phyloP scores from a whole-genome alignment of 139 green algal genomes.

The Spirogloea muscicola region DNA sequence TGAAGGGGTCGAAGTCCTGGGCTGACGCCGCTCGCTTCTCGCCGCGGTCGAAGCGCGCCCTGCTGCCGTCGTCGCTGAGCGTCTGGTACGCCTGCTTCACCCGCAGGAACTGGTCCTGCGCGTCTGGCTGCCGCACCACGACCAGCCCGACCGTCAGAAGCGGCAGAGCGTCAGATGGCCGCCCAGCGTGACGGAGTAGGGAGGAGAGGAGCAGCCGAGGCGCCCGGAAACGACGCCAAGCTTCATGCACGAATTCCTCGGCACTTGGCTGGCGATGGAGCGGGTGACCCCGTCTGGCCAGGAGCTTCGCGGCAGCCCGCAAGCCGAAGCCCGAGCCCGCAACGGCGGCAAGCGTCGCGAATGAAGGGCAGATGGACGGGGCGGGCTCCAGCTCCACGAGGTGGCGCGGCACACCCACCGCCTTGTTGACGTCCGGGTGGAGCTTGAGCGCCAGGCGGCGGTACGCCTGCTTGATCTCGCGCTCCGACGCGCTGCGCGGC shows the following conservation, averaged over 20 bases:
- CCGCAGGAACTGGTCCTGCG: constrained; percentile 25
- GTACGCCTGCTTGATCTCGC: constrained; percentile 94
- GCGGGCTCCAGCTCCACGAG: constrained; percentile 77
- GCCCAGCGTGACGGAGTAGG: neutral
- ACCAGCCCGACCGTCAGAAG: constrained; percentile 53
- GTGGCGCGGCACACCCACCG: constrained; percentile 78
- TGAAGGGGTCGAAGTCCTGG: constrained; percentile 20
- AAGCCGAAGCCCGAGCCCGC: too few relatives aligned
- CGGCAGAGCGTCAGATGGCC: neutral
- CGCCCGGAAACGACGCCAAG: neutral
- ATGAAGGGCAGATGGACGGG: too few relatives aligned
- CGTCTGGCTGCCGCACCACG: constrained; percentile 31
- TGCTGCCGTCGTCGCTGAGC: constrained; percentile 20
- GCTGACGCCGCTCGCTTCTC: neutral
- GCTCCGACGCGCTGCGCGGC: constrained; percentile 52
- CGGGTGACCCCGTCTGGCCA: too few relatives aligned
- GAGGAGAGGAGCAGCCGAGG: neutral
- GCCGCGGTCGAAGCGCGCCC: neutral
- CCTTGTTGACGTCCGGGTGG: constrained; percentile 77
- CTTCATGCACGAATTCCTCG: neutral
- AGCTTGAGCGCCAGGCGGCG: constrained; percentile 90
- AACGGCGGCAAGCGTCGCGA: too few relatives aligned
- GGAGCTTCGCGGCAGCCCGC: too few relatives aligned
- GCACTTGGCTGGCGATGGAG: neutral
- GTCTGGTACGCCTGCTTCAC: constrained; percentile 45